These are phyloP conservation scores for Aspergillus bridgeri DNA, from an alignment of 495 filamentous ascomycete genomes.

Conservation along the genomic window DNA sequence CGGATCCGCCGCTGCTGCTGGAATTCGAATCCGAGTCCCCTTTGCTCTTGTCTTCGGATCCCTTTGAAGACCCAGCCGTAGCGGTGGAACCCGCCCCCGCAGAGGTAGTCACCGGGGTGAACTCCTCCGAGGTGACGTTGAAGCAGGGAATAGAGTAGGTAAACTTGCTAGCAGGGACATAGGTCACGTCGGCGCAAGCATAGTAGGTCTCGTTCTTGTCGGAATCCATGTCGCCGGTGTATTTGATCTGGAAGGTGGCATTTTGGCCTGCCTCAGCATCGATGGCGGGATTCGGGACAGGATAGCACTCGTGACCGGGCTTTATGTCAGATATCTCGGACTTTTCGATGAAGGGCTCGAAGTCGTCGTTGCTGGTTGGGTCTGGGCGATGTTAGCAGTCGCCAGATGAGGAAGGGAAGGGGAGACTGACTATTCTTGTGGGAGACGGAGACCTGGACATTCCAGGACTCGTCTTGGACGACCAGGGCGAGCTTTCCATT, in stretches of 20 bases:
- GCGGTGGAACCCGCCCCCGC: background rate
- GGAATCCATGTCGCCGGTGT: conserved; percentile 41
- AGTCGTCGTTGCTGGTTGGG: conserved; percentile 43
- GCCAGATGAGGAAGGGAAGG: background rate
- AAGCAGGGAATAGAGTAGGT: conserved; percentile 44
- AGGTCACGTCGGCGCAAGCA: conserved; percentile 50
- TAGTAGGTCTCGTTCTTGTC: conserved; percentile 49
- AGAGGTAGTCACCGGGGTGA: conserved; percentile 9
- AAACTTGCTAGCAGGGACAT: conserved; percentile 39
- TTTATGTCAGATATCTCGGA: conserved; percentile 29
- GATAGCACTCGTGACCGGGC: conserved; percentile 51
- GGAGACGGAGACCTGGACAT: conserved; percentile 45
- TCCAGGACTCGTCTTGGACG: conserved; percentile 44
- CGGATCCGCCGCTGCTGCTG: conserved; percentile 9
- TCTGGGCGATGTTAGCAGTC: conserved; percentile 13
- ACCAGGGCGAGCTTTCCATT: conserved; percentile 35
- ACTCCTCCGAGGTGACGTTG: conserved; percentile 41
- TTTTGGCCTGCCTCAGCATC: conserved; percentile 39
- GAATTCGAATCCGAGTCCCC: background rate
- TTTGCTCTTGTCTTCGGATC: background rate
- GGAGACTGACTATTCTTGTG: conserved; percentile 37
- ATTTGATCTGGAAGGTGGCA: conserved; percentile 51
- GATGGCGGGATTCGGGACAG: conserved; percentile 35
- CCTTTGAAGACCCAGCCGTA: conserved; percentile 8
- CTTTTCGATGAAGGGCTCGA: conserved; percentile 34